Evolutionary conservation across 2,329 filamentous ascomycete species (phyloP), one percentile per base, ranked within the genome.

Genomic region (Fusarium begoniae): DNA sequence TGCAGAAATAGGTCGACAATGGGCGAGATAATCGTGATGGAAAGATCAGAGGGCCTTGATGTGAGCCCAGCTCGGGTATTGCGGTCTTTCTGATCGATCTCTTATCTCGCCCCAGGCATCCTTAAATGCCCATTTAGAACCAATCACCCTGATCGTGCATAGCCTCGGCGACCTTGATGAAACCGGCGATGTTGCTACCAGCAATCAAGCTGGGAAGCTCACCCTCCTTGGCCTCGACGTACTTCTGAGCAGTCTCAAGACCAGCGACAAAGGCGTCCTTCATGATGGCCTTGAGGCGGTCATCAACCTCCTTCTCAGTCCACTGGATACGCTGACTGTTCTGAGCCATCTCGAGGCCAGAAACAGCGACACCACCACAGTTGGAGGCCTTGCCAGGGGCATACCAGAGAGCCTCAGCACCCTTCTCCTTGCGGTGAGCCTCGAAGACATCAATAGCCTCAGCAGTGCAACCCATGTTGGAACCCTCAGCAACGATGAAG

Each of bases 401-500:
- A 84, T 98, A 98, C 96, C 96, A 99, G 84, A 98, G 91, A 69
- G 94, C 90, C 12, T 85, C 82, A 59, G 85, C 84, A 75, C 90
- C 90, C 87, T 94, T 91, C 82, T 90, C 90, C 82, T 87, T 90
- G 78, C 95, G 90, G 79, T 91, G 87, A 24, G 88, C 89, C 90
- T 98, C 96, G 83, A 98, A 98, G 75, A 94, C 87, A 80, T 98
- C 93, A 80, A 99, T 98, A 77, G 96, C 96, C 75, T 93, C 95
- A 85, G 96, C 94, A 40, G 95, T 98, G 89, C 95, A 98, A 75
- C 96, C 96, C 96, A 99, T 98, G 91, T 98, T 98, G 85, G 93
- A 96, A 65, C 96, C 96, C 87, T 99, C 96, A 66, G 96, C 96
- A 76, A 98, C 92, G 87, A 94, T 97, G 82, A 92, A 90, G 81